Conservation (phyloP, 164 flowering plant species). For the Dillenia turbinata region DNA sequence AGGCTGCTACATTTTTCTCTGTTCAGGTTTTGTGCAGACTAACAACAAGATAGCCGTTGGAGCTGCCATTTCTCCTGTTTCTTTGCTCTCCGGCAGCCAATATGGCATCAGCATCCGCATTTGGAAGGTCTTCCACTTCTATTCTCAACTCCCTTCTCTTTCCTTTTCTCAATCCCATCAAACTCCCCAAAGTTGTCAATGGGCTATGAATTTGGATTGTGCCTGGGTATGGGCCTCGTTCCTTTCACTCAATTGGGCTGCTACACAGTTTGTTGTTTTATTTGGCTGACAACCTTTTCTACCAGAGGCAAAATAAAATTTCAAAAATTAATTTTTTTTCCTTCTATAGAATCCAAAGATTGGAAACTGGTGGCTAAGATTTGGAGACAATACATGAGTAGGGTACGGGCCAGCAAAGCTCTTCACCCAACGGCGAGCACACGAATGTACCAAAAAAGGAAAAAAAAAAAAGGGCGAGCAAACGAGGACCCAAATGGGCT, state of each 20-base stretch:
- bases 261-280: too few species aligned
- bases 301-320: too few species aligned
- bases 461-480: too few species aligned
- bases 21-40: conserved; percentile 93
- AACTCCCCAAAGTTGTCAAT: too few species aligned
- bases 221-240: too few species aligned
- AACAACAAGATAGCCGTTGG: conserved; percentile 82
- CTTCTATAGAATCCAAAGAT: conserved; percentile 56
- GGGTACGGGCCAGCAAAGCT: conserved; percentile 82
- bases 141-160: too few species aligned
- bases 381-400: conserved; percentile 55
- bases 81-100: conserved; percentile 70
- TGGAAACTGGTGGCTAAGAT: conserved; percentile 84
- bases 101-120: conserved; percentile 80
- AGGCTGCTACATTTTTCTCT: conserved; percentile 95
- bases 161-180: too few species aligned
- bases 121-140: conserved; percentile 76
- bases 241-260: too few species aligned
- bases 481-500: conserved; percentile 81
- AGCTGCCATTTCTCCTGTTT: conserved; percentile 93
- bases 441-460: too few species aligned
- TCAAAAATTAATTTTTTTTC: too few species aligned
- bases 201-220: too few species aligned
- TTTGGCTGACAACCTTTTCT: too few species aligned
- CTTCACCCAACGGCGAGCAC: conserved; percentile 67